phyloP scores from a whole-genome alignment of 1,284 basidiomycete genomes.

The Malassezia nana region DNA sequence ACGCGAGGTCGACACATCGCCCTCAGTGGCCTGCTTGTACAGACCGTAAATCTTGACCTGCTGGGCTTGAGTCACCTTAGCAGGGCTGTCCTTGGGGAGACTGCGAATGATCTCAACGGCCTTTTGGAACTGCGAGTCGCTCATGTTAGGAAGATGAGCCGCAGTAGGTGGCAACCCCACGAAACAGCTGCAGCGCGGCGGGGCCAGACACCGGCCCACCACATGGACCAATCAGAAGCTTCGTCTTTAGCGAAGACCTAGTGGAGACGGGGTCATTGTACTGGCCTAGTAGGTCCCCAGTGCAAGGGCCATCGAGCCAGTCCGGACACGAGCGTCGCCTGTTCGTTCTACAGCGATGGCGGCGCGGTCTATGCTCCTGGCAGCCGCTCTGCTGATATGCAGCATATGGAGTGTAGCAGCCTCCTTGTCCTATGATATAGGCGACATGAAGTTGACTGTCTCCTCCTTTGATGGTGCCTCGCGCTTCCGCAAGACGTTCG shows the following conservation, averaged over 20 bases:
- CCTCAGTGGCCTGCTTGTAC: slow-evolving; percentile 47
- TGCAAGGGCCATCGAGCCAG: background rate
- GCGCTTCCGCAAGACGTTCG: slow-evolving; percentile 1
- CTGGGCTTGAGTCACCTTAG: slow-evolving; percentile 38
- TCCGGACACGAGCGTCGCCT: background rate
- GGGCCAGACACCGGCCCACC: background rate
- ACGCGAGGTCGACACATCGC: slow-evolving; percentile 42
- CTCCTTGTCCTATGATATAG: slow-evolving; percentile 5
- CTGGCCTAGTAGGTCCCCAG: background rate
- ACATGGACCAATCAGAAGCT: background rate
- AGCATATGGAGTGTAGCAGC: background rate
- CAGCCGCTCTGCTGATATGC: background rate
- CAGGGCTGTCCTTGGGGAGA: slow-evolving; percentile 35
- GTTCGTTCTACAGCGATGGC: background rate
- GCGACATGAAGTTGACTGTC: slow-evolving; percentile 4
- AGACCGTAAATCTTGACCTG: slow-evolving; percentile 46
- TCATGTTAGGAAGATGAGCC: background rate
- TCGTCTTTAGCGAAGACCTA: background rate
- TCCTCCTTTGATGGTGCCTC: slow-evolving; percentile 14
- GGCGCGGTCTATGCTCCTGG: background rate
- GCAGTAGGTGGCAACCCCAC: background rate
- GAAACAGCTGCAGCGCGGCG: background rate
- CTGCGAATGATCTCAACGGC: slow-evolving; percentile 29
- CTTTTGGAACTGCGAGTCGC: slow-evolving; percentile 36
- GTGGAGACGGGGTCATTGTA: background rate